Conservation (phyloP, 495 filamentous ascomycete genomes). For the Tuber magnatum region DNA sequence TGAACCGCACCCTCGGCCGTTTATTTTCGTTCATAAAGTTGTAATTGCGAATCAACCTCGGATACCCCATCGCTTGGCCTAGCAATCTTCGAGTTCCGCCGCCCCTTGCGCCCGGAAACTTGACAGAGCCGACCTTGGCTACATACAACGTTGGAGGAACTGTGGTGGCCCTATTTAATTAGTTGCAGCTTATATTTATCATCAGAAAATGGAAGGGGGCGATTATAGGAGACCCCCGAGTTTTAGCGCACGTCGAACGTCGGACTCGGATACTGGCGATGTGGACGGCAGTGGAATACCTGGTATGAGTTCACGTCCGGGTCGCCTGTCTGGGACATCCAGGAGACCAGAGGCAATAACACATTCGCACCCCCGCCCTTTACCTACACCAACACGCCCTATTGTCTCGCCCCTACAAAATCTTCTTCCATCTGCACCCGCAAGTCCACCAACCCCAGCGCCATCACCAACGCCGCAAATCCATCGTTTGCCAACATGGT, state of each 20-base stretch:
- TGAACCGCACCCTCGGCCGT: neutral
- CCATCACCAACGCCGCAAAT: slow-evolving; percentile 41
- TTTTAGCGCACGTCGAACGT: slow-evolving; percentile 29
- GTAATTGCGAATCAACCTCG: neutral
- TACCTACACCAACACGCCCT: slow-evolving; percentile 38
- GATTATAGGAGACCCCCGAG: slow-evolving; percentile 29
- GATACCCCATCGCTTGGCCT: neutral
- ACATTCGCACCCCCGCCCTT: slow-evolving; percentile 38
- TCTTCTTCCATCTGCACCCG: slow-evolving; percentile 39
- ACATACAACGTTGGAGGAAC: neutral
- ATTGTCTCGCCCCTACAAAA: slow-evolving; percentile 41
- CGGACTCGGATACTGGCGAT: slow-evolving; percentile 32
- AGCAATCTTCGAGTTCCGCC: neutral
- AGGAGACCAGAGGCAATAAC: slow-evolving; percentile 34
- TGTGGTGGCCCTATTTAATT: neutral
- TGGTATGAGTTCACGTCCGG: slow-evolving; percentile 26
- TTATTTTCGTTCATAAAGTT: neutral
- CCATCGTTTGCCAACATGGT: slow-evolving; percentile 41
- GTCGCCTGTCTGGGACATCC: slow-evolving; percentile 22
- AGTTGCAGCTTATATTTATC: neutral
- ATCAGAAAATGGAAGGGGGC: slow-evolving; percentile 32
- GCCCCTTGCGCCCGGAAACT: neutral
- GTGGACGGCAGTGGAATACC: slow-evolving; percentile 23
- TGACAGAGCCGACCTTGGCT: neutral
- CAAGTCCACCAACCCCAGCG: slow-evolving; percentile 40